Percentiles rank a stretch among this genome's conserved stretches.
Conservation (phyloP, 1,284 basidiomycete species). For the Trichosporon sp. region DNA sequence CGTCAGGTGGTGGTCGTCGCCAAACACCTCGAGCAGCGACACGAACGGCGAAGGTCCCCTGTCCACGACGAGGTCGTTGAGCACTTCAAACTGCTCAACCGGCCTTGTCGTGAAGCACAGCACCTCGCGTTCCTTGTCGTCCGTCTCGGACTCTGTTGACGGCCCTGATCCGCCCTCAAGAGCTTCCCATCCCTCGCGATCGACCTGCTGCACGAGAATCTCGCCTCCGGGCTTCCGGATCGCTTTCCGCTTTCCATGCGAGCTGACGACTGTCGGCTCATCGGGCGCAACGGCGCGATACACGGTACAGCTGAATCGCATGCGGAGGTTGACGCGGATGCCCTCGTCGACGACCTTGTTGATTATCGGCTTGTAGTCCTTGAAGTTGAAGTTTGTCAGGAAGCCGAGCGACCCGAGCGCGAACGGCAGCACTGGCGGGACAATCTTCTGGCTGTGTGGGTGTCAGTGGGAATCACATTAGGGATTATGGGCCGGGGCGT, state of each 20-base stretch:
- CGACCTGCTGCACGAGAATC: constrained; percentile 88
- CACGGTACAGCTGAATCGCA: constrained; percentile 98
- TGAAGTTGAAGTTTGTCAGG: constrained; percentile 96
- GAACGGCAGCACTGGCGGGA: constrained; percentile 95
- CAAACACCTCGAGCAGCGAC: constrained; percentile 92
- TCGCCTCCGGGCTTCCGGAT: constrained; percentile 89
- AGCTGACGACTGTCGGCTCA: constrained; percentile 55
- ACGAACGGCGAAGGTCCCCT: constrained; percentile 98
- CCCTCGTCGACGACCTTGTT: constrained; percentile 88
- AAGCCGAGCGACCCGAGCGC: constrained; percentile 98
- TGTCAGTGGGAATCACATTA: background rate
- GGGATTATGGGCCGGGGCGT: background rate
- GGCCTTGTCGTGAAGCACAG: constrained; percentile 96
- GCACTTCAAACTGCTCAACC: constrained; percentile 94
- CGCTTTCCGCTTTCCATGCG: constrained; percentile 67
- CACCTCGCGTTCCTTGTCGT: constrained; percentile 85
- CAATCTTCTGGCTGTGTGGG: constrained; percentile 72
- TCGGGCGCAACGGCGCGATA: constrained; percentile 82
- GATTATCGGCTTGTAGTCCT: constrained; percentile 81
- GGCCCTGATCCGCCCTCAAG: constrained; percentile 66
- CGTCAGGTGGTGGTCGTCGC: constrained; percentile 99
- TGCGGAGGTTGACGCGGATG: constrained; percentile 94
- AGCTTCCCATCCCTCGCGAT: constrained; percentile 89
- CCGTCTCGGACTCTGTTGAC: background rate
- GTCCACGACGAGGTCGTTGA: constrained; percentile 98